phyloP scores from a whole-genome alignment of 1,139 yeast genomes.

The Pichia terricola region DNA sequence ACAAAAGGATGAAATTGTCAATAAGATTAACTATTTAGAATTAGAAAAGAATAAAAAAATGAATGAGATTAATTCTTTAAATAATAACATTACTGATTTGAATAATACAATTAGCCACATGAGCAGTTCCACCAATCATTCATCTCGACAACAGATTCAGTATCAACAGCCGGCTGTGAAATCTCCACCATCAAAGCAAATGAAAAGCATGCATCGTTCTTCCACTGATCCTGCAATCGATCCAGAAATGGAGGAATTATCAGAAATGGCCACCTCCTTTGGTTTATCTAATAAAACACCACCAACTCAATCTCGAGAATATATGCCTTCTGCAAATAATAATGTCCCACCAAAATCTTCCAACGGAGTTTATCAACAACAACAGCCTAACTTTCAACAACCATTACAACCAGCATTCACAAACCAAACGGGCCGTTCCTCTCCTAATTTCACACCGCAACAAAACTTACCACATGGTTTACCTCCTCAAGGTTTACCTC shows the following conservation, averaged over 20 bases:
- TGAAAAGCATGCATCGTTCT: constrained; percentile 4
- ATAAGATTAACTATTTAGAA: background rate
- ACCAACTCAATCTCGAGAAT: constrained; percentile 4
- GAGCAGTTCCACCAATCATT: background rate
- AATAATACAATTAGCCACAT: too few species aligned
- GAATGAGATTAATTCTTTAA: background rate
- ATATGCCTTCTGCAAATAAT: background rate
- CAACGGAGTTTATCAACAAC: background rate
- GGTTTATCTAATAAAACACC: constrained; percentile 7
- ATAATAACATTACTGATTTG: background rate
- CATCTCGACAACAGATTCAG: background rate
- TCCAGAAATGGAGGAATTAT: constrained; percentile 14
- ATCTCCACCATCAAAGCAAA: background rate
- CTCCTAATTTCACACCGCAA: constrained; percentile 21
- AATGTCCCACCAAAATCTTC: background rate
- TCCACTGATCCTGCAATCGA: constrained; percentile 14
- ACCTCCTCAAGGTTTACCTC: constrained; percentile 25
- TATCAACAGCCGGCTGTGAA: background rate
- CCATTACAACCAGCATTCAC: constrained; percentile 10
- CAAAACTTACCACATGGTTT: constrained; percentile 25
- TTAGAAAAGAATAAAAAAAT: constrained; percentile 3
- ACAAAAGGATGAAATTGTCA: constrained; percentile 18
- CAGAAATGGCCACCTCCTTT: constrained; percentile 11
- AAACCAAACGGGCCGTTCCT: constrained; percentile 13
- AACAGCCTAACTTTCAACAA: constrained; percentile 1